Conservation (phyloP, 2,329 filamentous ascomycete species). For the Trichoderma endophyticum region DNA sequence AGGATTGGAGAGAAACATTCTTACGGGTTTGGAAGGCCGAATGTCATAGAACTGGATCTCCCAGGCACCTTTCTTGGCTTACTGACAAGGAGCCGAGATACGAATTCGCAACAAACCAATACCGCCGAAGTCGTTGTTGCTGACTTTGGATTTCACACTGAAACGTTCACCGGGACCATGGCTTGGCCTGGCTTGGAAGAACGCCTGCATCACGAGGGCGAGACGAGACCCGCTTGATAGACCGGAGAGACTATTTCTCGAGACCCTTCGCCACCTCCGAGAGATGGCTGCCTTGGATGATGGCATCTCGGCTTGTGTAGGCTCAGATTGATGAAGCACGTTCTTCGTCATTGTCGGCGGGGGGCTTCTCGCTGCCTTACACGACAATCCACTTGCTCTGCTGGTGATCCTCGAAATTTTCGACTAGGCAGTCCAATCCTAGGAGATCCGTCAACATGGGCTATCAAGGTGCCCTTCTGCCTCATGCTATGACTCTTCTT, state of each 20-base stretch:
- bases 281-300: neutral
- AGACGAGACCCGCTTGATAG: neutral
- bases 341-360: neutral
- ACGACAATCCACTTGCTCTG: neutral
- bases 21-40: neutral
- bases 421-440: neutral
- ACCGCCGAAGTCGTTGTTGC: neutral
- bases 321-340: neutral
- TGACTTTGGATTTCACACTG: neutral
- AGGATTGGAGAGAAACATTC: neutral
- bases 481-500: neutral
- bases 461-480: neutral
- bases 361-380: neutral
- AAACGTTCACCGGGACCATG: neutral
- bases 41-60: neutral
- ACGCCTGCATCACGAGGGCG: neutral
- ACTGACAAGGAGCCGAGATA: neutral
- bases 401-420: neutral
- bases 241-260: neutral
- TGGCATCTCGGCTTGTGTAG: neutral
- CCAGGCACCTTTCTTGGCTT: neutral
- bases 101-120: neutral
- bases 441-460: neutral
- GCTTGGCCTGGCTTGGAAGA: neutral
- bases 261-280: neutral